A percentile compares a stretch with the other conserved stretches of the same genome.
Evolutionary conservation across 805 yeast genomes (phyloP).

Genomic region (Nakazawaea pomicola): DNA sequence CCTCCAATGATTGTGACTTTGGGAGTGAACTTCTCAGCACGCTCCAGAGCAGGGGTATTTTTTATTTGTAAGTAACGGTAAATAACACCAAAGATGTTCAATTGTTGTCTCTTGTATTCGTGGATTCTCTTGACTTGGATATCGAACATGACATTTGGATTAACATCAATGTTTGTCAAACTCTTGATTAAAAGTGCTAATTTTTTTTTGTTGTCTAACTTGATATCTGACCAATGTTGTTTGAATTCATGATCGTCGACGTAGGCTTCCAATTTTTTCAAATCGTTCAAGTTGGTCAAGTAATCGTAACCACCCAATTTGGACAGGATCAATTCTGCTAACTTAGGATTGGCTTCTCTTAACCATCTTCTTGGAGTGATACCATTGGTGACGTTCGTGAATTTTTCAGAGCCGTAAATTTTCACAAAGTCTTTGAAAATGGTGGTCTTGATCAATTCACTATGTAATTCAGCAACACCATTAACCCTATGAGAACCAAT

Average conservation of each 20-base stretch:
- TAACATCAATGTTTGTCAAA: constrained; percentile 57
- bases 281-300: constrained; percentile 59
- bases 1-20: constrained; percentile 87
- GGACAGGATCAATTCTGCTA: constrained; percentile 68
- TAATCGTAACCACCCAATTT: constrained; percentile 67
- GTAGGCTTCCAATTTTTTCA: constrained; percentile 62
- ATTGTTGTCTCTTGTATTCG: constrained; percentile 92
- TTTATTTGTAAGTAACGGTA: constrained; percentile 77
- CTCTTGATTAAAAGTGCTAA: constrained; percentile 64
- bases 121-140: constrained; percentile 93
- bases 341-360: constrained; percentile 83
- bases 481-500: constrained; percentile 91
- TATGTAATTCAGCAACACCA: constrained; percentile 94
- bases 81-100: constrained; percentile 87
- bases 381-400: constrained; percentile 91
- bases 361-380: constrained; percentile 96
- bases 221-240: constrained; percentile 64
- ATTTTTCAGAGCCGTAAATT: constrained; percentile 75
- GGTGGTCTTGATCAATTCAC: constrained; percentile 84
- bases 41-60: constrained; percentile 56
- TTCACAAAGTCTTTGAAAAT: constrained; percentile 87
- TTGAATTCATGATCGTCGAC: constrained; percentile 68
- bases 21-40: constrained; percentile 56
- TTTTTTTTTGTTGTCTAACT: constrained; percentile 60
- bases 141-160: constrained; percentile 75